These are phyloP conservation scores for Ceratocystis eucalypticola DNA, from an alignment of 2,329 filamentous ascomycete genomes.

Conservation along the genomic window DNA sequence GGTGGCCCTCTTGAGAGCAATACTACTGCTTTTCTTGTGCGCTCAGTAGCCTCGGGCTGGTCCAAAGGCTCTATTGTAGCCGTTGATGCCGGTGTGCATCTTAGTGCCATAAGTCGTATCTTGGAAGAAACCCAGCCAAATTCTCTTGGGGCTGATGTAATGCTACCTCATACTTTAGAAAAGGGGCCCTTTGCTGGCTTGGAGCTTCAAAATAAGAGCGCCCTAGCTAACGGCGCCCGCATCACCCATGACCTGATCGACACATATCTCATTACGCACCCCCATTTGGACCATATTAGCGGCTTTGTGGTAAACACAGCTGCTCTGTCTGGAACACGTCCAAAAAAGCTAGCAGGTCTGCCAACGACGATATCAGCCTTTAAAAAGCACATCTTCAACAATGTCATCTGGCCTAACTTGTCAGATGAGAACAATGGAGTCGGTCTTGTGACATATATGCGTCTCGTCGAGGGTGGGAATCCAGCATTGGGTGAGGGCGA, in stretches of 20 bases:
- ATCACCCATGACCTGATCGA: slow-evolving; percentile 69
- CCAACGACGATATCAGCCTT: slow-evolving; percentile 84
- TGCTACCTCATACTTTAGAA: slow-evolving; percentile 40
- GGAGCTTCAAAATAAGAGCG: slow-evolving; percentile 49
- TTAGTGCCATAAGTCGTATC: slow-evolving; percentile 71
- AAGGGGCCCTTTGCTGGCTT: slow-evolving; percentile 71
- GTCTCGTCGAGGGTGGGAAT: slow-evolving; percentile 79
- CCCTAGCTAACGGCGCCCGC: slow-evolving; percentile 66
- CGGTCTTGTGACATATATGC: slow-evolving; percentile 78
- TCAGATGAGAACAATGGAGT: slow-evolving; percentile 93
- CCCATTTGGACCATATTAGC: slow-evolving; percentile 89
- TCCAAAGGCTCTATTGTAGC: slow-evolving; percentile 68
- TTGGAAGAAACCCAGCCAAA: slow-evolving; percentile 43
- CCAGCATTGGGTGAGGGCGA: slow-evolving; percentile 69
- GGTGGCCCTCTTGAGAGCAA: slow-evolving; percentile 85
- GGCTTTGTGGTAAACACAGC: slow-evolving; percentile 91
- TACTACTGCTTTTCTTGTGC: slow-evolving; percentile 77
- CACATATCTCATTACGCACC: slow-evolving; percentile 85
- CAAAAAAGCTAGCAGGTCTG: slow-evolving; percentile 75
- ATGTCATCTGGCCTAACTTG: slow-evolving; percentile 93
- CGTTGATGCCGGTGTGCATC: slow-evolving; percentile 86
- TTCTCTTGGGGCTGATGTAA: slow-evolving; percentile 26
- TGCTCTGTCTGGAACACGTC: slow-evolving; percentile 61
- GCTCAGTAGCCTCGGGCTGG: slow-evolving; percentile 69
- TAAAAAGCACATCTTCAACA: slow-evolving; percentile 93